Evolutionary conservation across 2,329 filamentous ascomycete species (phyloP).

Genomic region (Trichoderma atrobrunneum): DNA sequence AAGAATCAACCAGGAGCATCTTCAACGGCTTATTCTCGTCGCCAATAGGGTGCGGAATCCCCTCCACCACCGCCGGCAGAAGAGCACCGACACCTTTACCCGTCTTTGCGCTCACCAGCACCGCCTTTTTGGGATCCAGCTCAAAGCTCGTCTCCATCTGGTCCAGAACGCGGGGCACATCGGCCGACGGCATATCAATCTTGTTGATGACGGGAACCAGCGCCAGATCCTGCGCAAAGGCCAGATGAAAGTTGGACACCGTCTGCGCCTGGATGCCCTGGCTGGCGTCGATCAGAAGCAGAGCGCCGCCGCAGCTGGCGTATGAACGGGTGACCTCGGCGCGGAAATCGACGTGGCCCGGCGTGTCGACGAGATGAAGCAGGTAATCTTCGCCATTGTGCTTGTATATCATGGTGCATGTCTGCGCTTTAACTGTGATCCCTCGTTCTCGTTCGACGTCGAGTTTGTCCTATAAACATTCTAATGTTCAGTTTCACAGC

Average conservation of each 20-base stretch:
- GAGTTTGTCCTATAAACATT: slow-evolving; percentile 67
- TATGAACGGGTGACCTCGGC: slow-evolving; percentile 96
- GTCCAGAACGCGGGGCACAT: slow-evolving; percentile 78
- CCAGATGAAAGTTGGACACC: slow-evolving; percentile 96
- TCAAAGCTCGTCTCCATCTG: slow-evolving; percentile 89
- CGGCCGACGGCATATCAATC: slow-evolving; percentile 86
- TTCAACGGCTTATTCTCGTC: slow-evolving; percentile 70
- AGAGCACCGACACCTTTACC: slow-evolving; percentile 83
- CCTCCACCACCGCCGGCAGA: slow-evolving; percentile 79
- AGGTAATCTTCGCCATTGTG: slow-evolving; percentile 84
- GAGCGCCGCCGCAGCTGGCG: slow-evolving; percentile 88
- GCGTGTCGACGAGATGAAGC: slow-evolving; percentile 92
- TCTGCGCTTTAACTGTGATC: slow-evolving; percentile 98
- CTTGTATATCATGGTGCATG: slow-evolving; percentile 95
- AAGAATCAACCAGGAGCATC: slow-evolving; percentile 90
- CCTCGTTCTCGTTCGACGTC: slow-evolving; percentile 95
- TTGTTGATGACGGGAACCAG: slow-evolving; percentile 96
- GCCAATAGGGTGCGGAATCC: slow-evolving; percentile 77
- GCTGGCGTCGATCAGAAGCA: slow-evolving; percentile 91
- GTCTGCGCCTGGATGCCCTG: slow-evolving; percentile 98
- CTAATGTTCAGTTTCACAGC: background rate
- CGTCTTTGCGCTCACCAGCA: slow-evolving; percentile 84
- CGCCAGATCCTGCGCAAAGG: slow-evolving; percentile 83
- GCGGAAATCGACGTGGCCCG: slow-evolving; percentile 95
- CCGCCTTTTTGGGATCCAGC: slow-evolving; percentile 70